Evolutionary conservation across 2,329 filamentous ascomycete species (phyloP).

Genomic region (Nemania sp.): DNA sequence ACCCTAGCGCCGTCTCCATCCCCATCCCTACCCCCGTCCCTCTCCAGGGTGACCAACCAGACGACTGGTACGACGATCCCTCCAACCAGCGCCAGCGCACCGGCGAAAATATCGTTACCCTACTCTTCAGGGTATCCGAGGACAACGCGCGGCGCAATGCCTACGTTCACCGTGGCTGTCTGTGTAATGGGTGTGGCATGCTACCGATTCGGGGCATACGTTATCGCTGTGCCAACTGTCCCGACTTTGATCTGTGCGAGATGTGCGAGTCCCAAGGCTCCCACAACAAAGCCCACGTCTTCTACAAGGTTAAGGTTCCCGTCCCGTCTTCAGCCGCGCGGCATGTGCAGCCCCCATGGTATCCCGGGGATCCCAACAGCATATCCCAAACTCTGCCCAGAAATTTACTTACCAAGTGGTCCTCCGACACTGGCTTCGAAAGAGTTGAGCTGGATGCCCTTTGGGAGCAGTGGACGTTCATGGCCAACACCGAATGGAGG

Average conservation of each 20-base stretch:
- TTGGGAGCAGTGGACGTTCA: conserved; percentile 96
- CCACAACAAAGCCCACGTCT: conserved; percentile 91
- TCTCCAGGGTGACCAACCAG: conserved; percentile 54
- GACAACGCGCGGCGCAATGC: conserved; percentile 89
- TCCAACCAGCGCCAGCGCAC: conserved; percentile 60
- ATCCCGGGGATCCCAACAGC: conserved; percentile 85
- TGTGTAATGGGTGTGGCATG: conserved; percentile 89
- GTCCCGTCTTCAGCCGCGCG: conserved; percentile 85
- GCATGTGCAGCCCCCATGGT: conserved; percentile 85
- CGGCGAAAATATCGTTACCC: conserved; percentile 84
- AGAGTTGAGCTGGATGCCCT: conserved; percentile 89
- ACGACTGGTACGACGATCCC: conserved; percentile 66
- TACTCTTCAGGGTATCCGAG: conserved; percentile 93
- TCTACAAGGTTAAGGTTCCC: conserved; percentile 94
- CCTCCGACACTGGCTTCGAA: conserved; percentile 81
- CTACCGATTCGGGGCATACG: conserved; percentile 91
- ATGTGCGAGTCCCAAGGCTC: conserved; percentile 83
- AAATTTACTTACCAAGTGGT: conserved; percentile 74
- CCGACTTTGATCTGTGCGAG: conserved; percentile 96
- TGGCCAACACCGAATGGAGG: conserved; percentile 86
- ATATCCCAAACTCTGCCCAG: conserved; percentile 76
- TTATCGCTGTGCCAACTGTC: conserved; percentile 95
- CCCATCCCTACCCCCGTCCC: conserved; percentile 42
- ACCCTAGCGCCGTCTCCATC: conserved; percentile 40
- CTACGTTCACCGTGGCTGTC: conserved; percentile 91